Base-by-base conservation (phyloP, 495 filamentous ascomycete species). In the Podospora fimiseda region DNA sequence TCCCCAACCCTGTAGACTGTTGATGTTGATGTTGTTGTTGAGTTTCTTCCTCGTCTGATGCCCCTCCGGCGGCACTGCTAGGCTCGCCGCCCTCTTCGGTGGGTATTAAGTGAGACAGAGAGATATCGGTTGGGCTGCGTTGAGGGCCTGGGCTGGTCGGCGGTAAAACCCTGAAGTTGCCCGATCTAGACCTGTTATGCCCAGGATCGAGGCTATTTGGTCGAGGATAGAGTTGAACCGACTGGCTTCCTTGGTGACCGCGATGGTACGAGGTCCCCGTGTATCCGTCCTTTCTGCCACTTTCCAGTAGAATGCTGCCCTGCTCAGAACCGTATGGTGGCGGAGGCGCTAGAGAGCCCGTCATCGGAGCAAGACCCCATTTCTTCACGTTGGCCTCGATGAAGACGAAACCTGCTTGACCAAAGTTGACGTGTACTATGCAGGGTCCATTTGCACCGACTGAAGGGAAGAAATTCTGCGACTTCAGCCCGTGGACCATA, bases 311-410 rank as follows among this genome's bases (percentile, higher is more conserved):
- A 50, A 98, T 96, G 61, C 89, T 95, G 49, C 93, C 93, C 65
- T 95, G 89, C 68, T 96, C 93, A 51, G 87, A 93, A 18, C 93
- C 93, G 61, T 98, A 98, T 3, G 93, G 94, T 40, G 93, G 93
- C 24, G 93, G 93, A 13, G 93, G 94, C 38, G 92, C 94, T 37
- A 97, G 77, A 63, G 88, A 94, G 38, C 93, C 93, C 1, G 91
- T 95, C 80, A 94, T 94, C 11, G 93, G 93, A 43, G 93, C 93
- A 48, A 98, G 72, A 6, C 93, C 93, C 93, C 93, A 97, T 77
- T 96, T 97, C 79, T 98, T 98, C 36, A 98, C 93, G 58, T 98
- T 98, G 40, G 90, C 93, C 71, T 98, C 93, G 63, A 98, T 97
- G 63, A 96, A 98, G 15, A 97, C 93, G 60, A 96, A 98, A 38